Base-by-base conservation (phyloP, 768 basidiomycete species). In the Tephrocybe rancida region DNA sequence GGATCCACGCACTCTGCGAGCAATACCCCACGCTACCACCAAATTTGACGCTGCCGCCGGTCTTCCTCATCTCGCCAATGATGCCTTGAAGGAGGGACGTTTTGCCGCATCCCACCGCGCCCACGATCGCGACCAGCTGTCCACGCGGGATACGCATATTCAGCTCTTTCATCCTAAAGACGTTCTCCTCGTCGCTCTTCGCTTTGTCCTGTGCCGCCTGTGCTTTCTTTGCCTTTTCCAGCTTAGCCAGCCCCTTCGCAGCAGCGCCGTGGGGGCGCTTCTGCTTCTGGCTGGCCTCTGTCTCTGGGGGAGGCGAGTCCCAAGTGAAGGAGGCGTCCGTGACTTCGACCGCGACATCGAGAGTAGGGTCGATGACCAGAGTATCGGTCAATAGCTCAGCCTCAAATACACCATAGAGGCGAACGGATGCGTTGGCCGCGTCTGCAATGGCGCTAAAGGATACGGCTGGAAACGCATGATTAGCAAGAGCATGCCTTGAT, bases 1-100 rank as follows among this genome's bases (percentile, higher is more conserved):
- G 91, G 53, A 98, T 95, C 93, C 94, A 97, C 10, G 94, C 88
- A 39, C 78, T 86, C 65, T 98, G 95, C 14, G 87, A 85, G 60
- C 90, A 95, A 67, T 95, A 92, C 0, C 85, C 86, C 9, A 93
- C 81, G 9, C 82, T 80, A 0, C 88, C 91, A 52, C 90, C 87
- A 62, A 94, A 90, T 27, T 73, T 76, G 34, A 91, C 81, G 8
- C 70, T 78, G 2, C 92, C 92, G 11, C 71, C 66, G 0, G 82
- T 85, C 58, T 77, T 76, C 53, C 87, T 76, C 93, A 95, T 95
- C 67, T 95, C 93, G 2, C 89, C 89, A 52, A 90, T 84, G 26
- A 92, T 63, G 7, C 84, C 90, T 58, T 92, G 86, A 37, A 92
- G 72, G 24, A 92, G 69, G 1, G 84, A 86, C 1, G 84, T 80